Conservation (phyloP, 2,329 filamentous ascomycete species). For the Sarocladium brachiariae region DNA sequence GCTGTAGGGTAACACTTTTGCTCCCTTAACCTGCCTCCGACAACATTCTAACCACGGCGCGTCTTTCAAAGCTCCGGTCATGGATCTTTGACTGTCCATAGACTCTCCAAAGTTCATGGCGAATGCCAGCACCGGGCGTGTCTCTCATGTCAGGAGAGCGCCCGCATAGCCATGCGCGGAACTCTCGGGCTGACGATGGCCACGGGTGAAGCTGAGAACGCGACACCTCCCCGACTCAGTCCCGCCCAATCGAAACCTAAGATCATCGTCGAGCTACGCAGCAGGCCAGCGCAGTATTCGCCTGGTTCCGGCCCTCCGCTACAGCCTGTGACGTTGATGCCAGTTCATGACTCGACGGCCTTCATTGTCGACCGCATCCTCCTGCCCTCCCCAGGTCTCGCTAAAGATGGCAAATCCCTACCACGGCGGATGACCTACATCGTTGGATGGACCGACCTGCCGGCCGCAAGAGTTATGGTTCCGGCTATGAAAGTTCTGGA, state of each 20-base stretch:
- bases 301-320: constrained; percentile 34
- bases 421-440: constrained; percentile 45
- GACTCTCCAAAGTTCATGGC: no score
- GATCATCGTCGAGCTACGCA: background rate
- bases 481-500: constrained; percentile 43
- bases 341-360: constrained; percentile 43
- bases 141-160: no score
- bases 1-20: no score
- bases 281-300: background rate
- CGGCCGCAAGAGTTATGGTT: constrained; percentile 39
- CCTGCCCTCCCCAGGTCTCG: constrained; percentile 24
- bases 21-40: no score
- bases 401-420: constrained; percentile 27
- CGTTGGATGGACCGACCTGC: constrained; percentile 47
- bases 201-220: background rate
- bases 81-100: no score
- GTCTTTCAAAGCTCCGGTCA: no score
- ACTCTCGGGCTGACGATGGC: background rate
- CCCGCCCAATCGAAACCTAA: background rate
- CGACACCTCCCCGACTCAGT: background rate
- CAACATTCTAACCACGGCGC: no score
- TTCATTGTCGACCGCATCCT: constrained; percentile 50
- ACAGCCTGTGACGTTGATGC: constrained; percentile 40
- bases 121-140: no score
- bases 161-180: no score